Evolutionary conservation across 495 filamentous ascomycete species (phyloP).

Genomic region (Penicillium fimorum): DNA sequence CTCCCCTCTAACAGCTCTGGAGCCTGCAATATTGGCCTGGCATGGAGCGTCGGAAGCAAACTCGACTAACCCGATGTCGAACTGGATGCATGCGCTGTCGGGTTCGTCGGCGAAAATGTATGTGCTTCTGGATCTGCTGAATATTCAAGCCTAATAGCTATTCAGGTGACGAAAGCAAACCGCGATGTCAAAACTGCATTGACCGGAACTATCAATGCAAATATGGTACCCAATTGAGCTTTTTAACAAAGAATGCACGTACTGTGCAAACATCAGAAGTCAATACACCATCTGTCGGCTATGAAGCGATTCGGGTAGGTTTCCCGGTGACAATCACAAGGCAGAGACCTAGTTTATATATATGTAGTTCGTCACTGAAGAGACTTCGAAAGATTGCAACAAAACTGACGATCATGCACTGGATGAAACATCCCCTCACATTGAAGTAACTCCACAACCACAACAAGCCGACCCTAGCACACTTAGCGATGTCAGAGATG

Average conservation of each 20-base stretch:
- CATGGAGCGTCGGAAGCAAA: conserved; percentile 17
- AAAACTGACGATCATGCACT: not conserved
- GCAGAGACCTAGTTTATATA: not conserved
- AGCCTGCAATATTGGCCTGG: not conserved
- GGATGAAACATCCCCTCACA: conserved; percentile 5
- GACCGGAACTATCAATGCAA: conserved; percentile 39
- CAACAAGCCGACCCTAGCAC: not conserved
- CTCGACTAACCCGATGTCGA: conserved; percentile 33
- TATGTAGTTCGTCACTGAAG: conserved; percentile 30
- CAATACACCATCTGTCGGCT: conserved; percentile 12
- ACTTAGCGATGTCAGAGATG: not conserved
- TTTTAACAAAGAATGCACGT: conserved; percentile 41
- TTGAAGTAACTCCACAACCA: not conserved
- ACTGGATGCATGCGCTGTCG: conserved; percentile 48
- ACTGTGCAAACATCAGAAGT: conserved; percentile 25
- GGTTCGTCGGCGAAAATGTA: conserved; percentile 42
- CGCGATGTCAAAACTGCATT: conserved; percentile 43
- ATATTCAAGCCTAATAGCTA: conserved; percentile 1
- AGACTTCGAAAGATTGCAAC: conserved; percentile 8
- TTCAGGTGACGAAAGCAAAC: conserved; percentile 44
- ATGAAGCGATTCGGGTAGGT: conserved; percentile 29
- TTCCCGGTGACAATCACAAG: not conserved
- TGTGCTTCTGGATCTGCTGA: conserved; percentile 1
- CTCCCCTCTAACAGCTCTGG: not conserved
- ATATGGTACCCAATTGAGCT: conserved; percentile 40